Evolutionary conservation across 2,329 filamentous ascomycete genomes (phyloP), one percentile per base, ranked within the genome.

Genomic region (Aspergillaceae sp.): DNA sequence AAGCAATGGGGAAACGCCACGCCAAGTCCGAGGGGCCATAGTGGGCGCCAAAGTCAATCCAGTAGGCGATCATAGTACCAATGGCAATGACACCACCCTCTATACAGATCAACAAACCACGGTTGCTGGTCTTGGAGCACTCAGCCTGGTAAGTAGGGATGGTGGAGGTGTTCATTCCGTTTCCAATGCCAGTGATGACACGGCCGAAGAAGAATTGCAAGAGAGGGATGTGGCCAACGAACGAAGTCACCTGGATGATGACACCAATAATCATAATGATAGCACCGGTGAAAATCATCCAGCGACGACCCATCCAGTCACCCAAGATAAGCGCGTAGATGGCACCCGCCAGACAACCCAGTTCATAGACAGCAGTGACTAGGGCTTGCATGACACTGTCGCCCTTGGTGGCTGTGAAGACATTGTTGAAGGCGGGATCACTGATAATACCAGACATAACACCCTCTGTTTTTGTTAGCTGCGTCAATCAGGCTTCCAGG

Each of bases 101-200:
- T 41, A 81, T 78, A 60, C 78, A 80, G 54, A 82, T 81, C 45
- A 82, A 63, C 32, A 80, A 71, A 52, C 79, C 79, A 52, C 79
- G 74, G 60, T 80, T 80, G 54, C 73, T 74, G 0, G 77, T 74
- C 46, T 66, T 70, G 3, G 73, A 74, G 56, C 73, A 76, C 53
- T 77, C 74, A 5, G 74, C 72, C 61, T 76, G 74, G 53, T 76
- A 78, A 4, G 72, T 75, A 2, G 74, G 75, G 30, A 77, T 76
- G 0, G 74, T 77, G 0, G 70, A 71, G 3, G 74, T 77, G 59
- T 78, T 78, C 63, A 78, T 76, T 19, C 75, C 75, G 49, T 77
- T 78, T 4, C 75, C 75, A 19, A 78, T 59, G 44, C 75, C 75
- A 11, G 75, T 77, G 42, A 78, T 67, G 3, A 70, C 67, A 42